Base-by-base conservation (phyloP, 2,329 filamentous ascomycete species). In the Plenodomus biglobosus region DNA sequence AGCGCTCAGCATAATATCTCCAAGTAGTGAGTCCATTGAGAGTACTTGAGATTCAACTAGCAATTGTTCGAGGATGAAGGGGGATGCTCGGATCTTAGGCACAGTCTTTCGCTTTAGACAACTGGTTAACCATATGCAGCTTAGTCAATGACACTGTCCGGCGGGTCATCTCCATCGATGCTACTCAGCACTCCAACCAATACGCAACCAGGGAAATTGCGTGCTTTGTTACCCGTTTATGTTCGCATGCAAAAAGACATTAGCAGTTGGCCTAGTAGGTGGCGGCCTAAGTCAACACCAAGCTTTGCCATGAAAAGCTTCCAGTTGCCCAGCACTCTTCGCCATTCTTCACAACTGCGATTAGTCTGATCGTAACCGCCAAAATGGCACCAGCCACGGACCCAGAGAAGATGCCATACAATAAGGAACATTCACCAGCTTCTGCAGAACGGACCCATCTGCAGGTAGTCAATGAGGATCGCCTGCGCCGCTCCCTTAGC, bases 291-390 rank as follows among this genome's bases (percentile, higher is more conserved):
- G 22, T 37, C 44, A 22, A 38, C 38, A 6, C 40, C 38, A 56
- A 53, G 50, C 52, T 56, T 58, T 38, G 58, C 58, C 58, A 59
- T 63, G 55, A 53, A 50, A 52, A 51, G 56, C 58, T 61, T 62
- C 46, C 48, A 38, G 10, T 16, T 32, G 38, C 40, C 55, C 46
- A 44, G 42, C 40, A n/a, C 32, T 30, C 44, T 48, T 42, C 40
- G 38, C 40, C 42, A 27, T 39, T 13, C 35, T 38, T 37, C 17
- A 30, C 30, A 30, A 13, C 32, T n/a, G 32, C 19, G 36, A 22
- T 3, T 3, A 32, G 6, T 15, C 2, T 11, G 17, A 10, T 27
- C 35, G n/a, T 30, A 13, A 20, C 21, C 20, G 8, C 20, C 10
- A 42, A 40, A 1, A 56, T 58, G 58, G 47, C 53, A 21, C 38